Conservation (phyloP, 202 grass and related monocot species). For the Brachypodium distachyon region DNA sequence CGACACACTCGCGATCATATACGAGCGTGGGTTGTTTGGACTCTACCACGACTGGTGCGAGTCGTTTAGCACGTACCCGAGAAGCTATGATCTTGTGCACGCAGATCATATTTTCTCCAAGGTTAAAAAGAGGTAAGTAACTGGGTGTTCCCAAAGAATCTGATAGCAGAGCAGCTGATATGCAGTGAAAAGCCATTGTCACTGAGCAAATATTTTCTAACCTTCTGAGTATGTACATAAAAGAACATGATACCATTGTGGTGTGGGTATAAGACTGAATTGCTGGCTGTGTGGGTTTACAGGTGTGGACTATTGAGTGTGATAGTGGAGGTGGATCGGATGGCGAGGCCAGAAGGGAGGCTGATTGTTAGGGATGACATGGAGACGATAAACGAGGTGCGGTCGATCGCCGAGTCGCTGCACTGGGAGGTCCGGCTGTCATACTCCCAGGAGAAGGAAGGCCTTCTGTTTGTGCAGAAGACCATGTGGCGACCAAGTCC, state of each 20-base stretch:
- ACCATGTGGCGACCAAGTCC: constrained; percentile 44
- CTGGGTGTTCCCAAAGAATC: neutral
- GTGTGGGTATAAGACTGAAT: neutral
- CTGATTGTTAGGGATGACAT: constrained; percentile 56
- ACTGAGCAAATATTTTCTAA: neutral
- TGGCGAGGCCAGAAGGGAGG: constrained; percentile 60
- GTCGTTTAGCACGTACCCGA: constrained; percentile 77
- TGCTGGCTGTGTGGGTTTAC: neutral
- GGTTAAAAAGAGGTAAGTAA: constrained; percentile 53
- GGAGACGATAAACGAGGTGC: constrained; percentile 46
- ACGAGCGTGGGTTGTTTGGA: constrained; percentile 66
- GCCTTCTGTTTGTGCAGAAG: constrained; percentile 61
- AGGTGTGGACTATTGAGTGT: constrained; percentile 56
- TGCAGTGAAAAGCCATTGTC: neutral
- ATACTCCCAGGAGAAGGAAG: constrained; percentile 54
- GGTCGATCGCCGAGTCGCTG: constrained; percentile 46
- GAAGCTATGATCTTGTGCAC: constrained; percentile 78
- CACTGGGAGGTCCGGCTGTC: constrained; percentile 54
- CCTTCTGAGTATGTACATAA: neutral
- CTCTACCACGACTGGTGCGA: constrained; percentile 87
- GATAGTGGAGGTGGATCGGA: constrained; percentile 68
- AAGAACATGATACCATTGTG: neutral
- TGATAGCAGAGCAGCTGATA: neutral
- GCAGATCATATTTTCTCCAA: constrained; percentile 72
- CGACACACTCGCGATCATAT: constrained; percentile 77